Conservation (phyloP, 495 filamentous ascomycete genomes). For the Collariella sp. region DNA sequence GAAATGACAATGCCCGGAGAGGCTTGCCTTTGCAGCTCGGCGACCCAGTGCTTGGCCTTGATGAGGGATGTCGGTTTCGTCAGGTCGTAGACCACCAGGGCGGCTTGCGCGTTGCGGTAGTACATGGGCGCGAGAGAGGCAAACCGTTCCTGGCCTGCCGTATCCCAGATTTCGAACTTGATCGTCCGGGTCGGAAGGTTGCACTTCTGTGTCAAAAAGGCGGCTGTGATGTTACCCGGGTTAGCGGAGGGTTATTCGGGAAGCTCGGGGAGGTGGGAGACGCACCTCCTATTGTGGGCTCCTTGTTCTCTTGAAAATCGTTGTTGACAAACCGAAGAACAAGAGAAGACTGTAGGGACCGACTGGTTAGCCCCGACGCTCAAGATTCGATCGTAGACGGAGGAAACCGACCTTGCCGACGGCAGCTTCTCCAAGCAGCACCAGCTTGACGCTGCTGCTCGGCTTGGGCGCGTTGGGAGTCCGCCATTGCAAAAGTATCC, state of each 20-base stretch:
- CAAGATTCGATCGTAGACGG: neutral
- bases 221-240: constrained; percentile 48
- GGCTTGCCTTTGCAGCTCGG: constrained; percentile 95
- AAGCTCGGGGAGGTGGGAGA: neutral
- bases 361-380: constrained; percentile 16
- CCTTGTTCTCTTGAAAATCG: constrained; percentile 99
- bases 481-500: constrained; percentile 34
- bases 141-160: constrained; percentile 95
- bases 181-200: constrained; percentile 91
- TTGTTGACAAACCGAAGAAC: constrained; percentile 99
- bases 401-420: constrained; percentile 74
- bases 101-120: constrained; percentile 97
- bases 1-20: constrained; percentile 96
- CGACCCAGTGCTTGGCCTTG: constrained; percentile 98
- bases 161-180: constrained; percentile 99
- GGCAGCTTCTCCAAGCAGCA: constrained; percentile 91
- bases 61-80: constrained; percentile 91
- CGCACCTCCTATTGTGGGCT: constrained; percentile 96
- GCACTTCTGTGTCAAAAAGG: constrained; percentile 98
- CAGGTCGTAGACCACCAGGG: constrained; percentile 97
- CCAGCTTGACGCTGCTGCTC: constrained; percentile 98
- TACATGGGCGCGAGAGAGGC: constrained; percentile 98
- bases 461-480: constrained; percentile 72
- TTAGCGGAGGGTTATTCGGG: constrained; percentile 3
- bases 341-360: constrained; percentile 68